Evolutionary conservation across 306 rosid species (phyloP), one percentile per base, ranked within the genome.

Genomic region (Datisca glomerata): DNA sequence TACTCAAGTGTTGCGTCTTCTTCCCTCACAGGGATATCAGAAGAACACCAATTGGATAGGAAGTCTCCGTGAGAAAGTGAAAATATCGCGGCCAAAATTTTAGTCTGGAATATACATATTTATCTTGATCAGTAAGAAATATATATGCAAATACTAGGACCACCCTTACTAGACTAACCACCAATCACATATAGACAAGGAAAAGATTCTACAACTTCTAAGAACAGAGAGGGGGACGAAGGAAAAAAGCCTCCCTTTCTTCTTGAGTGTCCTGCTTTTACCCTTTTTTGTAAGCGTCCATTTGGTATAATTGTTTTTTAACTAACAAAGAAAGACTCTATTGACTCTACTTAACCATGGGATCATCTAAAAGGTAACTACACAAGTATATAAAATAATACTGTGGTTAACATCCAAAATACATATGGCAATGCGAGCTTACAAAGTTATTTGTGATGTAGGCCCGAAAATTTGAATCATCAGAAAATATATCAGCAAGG

Each of bases 401-500:
- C n/a, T n/a, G n/a, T n/a, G n/a, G n/a, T n/a, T n/a, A n/a, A n/a
- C n/a, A n/a, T n/a, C n/a, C n/a, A n/a, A n/a, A n/a, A n/a, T n/a
- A n/a, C n/a, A n/a, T n/a, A n/a, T n/a, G n/a, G n/a, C n/a, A n/a
- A n/a, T n/a, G n/a, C n/a, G 36, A 45, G 60, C 97, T 69, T 80
- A 87, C 97, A 42, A 80, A 83, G 66, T 67, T 61, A 49, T 24
- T 29, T 50, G 78, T 87, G 72, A 80, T 80, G 56, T 69, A 80
- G 27, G 97, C 79, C 55, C 94, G 71, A 21, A 87, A 83, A 58
- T 87, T 79, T 61, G 97, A 83, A 70, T 87, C 97, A 63, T 87
- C 97, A 2, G 97, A 87, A 68, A 83, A 74, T 47, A 83, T 68
- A 58, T 87, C 97, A 63, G 79, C 85, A 18, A 89, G 81, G 59